Evolutionary conservation across 2,329 filamentous ascomycete genomes (phyloP), one percentile per base, ranked within the genome.

Genomic region (Ophiostoma sp.): DNA sequence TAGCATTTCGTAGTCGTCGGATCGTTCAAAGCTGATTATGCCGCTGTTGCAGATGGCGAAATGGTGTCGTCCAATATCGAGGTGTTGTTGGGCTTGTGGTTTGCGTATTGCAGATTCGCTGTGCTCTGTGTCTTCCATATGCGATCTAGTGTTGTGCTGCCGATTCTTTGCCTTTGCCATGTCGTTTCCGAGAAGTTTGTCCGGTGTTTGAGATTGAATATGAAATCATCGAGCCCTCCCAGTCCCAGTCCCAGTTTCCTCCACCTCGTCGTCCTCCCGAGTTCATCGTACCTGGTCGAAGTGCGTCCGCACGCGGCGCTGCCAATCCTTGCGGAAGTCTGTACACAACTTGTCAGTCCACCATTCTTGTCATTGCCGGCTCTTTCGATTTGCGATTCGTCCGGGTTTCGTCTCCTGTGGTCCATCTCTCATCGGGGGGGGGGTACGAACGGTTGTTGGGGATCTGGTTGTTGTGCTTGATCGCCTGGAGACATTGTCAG

Each of bases 241-340:
- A 36, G n/a, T 57, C 52, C 31, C 60, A 20, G 31, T 62, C 27
- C 27, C 27, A 17, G 23, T 57, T 17, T 17, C 60, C 6, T 64
- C 35, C 23, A 48, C 39, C 0, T 39, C 35, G 17, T 65, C n/a
- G 7, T 64, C 44, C 8, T 54, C 64, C 68, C 65, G 35, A 27
- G 36, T 27, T 48, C 27, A 69, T 75, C 81, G 85, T 94, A 96
- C 94, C 93, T 98, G 95, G 88, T 99, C 93, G 87, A 99, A 99
- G 89, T 99, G 95, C 85, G 92, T 92, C 86, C 93, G 92, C 82
- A 99, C 95, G 86, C 94, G 92, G 86, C 93, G 92, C 86, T 98
- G 94, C 95, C 95, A 99, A 89, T 99, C 94, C 93, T 97, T 97
- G 86, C 93, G 94, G 92, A 97, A 97, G 83, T 97, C 92, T 95